Base-by-base conservation (phyloP, 2,329 filamentous ascomycete genomes). In the Fusarium pininemorale region DNA sequence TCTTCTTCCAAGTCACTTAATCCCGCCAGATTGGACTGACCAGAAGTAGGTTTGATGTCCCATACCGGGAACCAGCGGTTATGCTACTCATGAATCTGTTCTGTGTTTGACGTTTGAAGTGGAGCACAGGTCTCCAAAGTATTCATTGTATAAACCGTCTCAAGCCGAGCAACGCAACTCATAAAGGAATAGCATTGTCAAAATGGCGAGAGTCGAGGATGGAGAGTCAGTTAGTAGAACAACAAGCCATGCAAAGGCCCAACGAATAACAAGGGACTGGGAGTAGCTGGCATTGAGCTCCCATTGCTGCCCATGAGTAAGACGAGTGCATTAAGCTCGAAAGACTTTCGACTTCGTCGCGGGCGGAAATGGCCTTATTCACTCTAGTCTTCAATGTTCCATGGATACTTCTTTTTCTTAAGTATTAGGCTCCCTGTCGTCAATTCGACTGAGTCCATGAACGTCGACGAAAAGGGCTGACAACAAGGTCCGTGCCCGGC, bases 51-150 rank as follows among this genome's bases (percentile, higher is more conserved):
- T 37, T 37, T 61, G 24, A 37, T 24, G 12, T 44, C 24, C 22
- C 18, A 26, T 26, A 6, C 8, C 70, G 70, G 70, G 44, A 63
- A 63, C 16, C 45, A 41, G 63, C 70, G 70, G 66, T 39, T 74
- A 42, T 37, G 15, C 15, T 20, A 32, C 13, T 5, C 12, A 48
- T n/a, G 7, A 14, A 14, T 8, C 41, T 20, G 26, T 56, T 39
- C 41, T 57, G 26, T n/a, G 41, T 30, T 44, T 35, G 24, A 35
- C 24, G 2, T 39, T 18, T 18, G 22, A n/a, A 50, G 39, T 66
- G 54, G 64, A 30, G 32, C 35, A 30, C 42, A 18, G 12, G 16
- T 7, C 41, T 14, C n/a, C 32, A 26, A 18, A 18, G 41, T 14
- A 22, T n/a, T 47, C 13, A 18, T 37, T 35, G 13, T 22, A 32